phyloP scores from a whole-genome alignment of 2,329 filamentous ascomycete species.

The Penicillium griseofulvum region DNA sequence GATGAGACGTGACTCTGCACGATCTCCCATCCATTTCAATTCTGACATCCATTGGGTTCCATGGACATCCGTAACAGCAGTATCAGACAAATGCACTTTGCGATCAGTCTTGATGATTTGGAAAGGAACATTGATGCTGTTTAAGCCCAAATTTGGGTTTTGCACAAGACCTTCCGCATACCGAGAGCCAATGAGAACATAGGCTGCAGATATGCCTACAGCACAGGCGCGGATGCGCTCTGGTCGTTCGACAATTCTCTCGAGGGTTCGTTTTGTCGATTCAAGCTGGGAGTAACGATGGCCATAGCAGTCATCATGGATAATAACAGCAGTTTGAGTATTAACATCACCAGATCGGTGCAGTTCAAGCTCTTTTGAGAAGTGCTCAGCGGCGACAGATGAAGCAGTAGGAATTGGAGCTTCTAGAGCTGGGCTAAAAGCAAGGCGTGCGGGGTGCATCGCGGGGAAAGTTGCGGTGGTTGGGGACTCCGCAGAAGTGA shows the following conservation, averaged over 20 bases:
- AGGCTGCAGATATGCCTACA: conserved; percentile 79
- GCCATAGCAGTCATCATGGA: conserved; percentile 93
- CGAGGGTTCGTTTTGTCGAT: conserved; percentile 67
- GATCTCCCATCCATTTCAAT: conserved; percentile 77
- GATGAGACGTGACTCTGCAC: conserved; percentile 74
- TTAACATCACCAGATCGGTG: conserved; percentile 51
- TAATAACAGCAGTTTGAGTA: conserved; percentile 71
- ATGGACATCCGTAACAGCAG: conserved; percentile 85
- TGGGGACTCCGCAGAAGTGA: conserved; percentile 29
- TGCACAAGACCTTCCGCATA: conserved; percentile 71
- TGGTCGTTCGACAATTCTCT: conserved; percentile 86
- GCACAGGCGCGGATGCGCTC: conserved; percentile 84
- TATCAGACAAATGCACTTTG: conserved; percentile 66
- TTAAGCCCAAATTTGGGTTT: conserved; percentile 50
- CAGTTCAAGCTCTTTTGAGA: conserved; percentile 65
- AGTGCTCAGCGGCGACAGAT: conserved; percentile 64
- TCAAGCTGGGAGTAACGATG: conserved; percentile 82
- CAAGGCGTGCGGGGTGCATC: conserved; percentile 30
- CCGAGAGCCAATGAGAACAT: conserved; percentile 82
- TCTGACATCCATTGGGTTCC: conserved; percentile 93
- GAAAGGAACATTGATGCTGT: conserved; percentile 60
- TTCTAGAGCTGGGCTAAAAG: conserved; percentile 23
- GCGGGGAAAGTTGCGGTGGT: conserved; percentile 19
- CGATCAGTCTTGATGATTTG: conserved; percentile 78
- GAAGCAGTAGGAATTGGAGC: conserved; percentile 45